A percentile compares a stretch with the other conserved stretches of the same genome.
phyloP scores from a whole-genome alignment of 2,329 filamentous ascomycete genomes.

The Colletotrichum sublineola region DNA sequence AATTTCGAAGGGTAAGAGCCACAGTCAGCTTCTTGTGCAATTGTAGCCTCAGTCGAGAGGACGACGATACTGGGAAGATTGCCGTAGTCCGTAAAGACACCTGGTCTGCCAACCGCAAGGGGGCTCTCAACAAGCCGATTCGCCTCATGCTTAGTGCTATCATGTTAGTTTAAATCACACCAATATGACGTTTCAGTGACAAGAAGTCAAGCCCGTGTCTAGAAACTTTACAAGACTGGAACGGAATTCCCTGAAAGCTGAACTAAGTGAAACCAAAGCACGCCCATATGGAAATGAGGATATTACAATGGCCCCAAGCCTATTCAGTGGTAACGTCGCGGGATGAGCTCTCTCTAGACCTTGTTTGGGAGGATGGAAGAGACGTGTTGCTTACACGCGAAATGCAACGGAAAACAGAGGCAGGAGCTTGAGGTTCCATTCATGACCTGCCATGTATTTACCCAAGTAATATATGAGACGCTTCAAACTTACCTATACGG shows the following conservation, averaged over 20 bases:
- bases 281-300: background rate
- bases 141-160: constrained; percentile 30
- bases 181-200: background rate
- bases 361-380: background rate
- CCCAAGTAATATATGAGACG: background rate
- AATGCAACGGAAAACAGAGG: background rate
- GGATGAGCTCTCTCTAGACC: background rate
- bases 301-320: no score
- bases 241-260: no score
- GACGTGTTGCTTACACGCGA: background rate
- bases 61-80: background rate
- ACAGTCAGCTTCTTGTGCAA: constrained; percentile 18
- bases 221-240: background rate
- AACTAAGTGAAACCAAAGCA: background rate
- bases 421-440: no score
- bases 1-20: background rate
- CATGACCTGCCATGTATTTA: background rate
- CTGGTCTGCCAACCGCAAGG: constrained; percentile 13
- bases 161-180: background rate
- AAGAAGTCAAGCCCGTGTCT: background rate
- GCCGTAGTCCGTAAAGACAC: background rate
- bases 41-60: constrained; percentile 9
- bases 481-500: constrained; percentile 3
- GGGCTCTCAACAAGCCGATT: constrained; percentile 22
- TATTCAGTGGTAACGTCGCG: no score